These are phyloP conservation scores for Sugiyamaella xylanicola DNA, from an alignment of 1,139 yeast genomes.

Conservation along the genomic window DNA sequence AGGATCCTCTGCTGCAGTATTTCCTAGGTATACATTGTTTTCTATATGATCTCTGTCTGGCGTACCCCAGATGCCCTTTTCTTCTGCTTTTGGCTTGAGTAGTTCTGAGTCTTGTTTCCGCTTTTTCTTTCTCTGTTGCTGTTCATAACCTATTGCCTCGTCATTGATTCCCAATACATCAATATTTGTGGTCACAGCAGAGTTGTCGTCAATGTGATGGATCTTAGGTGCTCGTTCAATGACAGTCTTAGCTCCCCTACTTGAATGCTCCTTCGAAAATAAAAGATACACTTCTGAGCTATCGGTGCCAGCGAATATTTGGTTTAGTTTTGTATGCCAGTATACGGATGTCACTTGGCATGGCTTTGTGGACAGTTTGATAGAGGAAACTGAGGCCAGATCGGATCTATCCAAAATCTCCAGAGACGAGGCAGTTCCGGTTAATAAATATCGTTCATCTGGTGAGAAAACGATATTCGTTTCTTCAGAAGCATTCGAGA, in stretches of 20 bases:
- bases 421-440: slow-evolving; percentile 35
- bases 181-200: slow-evolving; percentile 37
- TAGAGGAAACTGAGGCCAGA: slow-evolving; percentile 37
- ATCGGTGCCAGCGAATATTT: slow-evolving; percentile 43
- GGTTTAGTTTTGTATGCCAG: slow-evolving; percentile 42
- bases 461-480: slow-evolving; percentile 36
- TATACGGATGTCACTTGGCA: slow-evolving; percentile 34
- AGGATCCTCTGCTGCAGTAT: slow-evolving; percentile 41
- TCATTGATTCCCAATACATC: slow-evolving; percentile 38
- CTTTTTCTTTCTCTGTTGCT: slow-evolving; percentile 20
- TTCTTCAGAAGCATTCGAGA: slow-evolving; percentile 33
- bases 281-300: slow-evolving; percentile 40
- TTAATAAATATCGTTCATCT: slow-evolving; percentile 34
- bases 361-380: slow-evolving; percentile 23
- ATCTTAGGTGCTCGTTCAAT: slow-evolving; percentile 43
- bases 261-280: slow-evolving; percentile 43
- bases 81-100: slow-evolving; percentile 23
- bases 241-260: slow-evolving; percentile 42
- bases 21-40: slow-evolving; percentile 29
- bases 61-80: slow-evolving; percentile 33
- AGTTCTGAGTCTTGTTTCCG: slow-evolving; percentile 21
- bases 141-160: slow-evolving; percentile 27
- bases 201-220: slow-evolving; percentile 44
- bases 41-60: slow-evolving; percentile 34
- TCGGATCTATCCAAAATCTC: slow-evolving; percentile 45